phyloP scores from a whole-genome alignment of 805 yeast genomes.

The Lachancea sp. region DNA sequence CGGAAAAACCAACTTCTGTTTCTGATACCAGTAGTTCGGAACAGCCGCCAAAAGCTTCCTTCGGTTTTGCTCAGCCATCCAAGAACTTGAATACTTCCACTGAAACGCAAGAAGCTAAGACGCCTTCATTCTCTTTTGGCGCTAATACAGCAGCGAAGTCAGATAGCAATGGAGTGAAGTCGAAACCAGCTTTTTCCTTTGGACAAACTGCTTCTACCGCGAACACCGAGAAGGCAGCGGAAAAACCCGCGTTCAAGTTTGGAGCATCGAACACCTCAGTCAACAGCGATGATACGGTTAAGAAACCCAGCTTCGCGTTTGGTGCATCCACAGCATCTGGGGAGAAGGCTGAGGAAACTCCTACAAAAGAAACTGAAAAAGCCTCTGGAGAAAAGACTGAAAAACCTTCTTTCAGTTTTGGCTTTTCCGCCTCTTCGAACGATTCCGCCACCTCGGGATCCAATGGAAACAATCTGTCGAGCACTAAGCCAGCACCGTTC shows the following conservation, averaged over 20 bases:
- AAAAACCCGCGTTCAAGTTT: slow-evolving; percentile 19
- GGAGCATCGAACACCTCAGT: not conserved
- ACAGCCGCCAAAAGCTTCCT: slow-evolving; percentile 12
- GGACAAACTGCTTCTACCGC: slow-evolving; percentile 12
- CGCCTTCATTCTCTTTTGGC: slow-evolving; percentile 22
- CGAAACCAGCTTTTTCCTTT: slow-evolving; percentile 25
- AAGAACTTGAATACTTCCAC: not conserved
- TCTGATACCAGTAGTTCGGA: not conserved
- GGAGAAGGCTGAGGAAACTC: slow-evolving; percentile 2
- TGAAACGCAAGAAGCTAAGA: not conserved
- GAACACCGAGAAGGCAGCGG: not conserved
- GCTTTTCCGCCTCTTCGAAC: not conserved
- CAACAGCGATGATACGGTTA: slow-evolving; percentile 5
- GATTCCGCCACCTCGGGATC: no score
- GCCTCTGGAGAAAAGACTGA: not conserved
- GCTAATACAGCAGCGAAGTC: slow-evolving; percentile 3
- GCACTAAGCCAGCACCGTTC: slow-evolving; percentile 4
- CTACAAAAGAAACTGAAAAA: not conserved
- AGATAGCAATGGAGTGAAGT: slow-evolving; percentile 1
- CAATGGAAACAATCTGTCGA: no score
- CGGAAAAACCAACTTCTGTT: not conserved
- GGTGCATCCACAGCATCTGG: slow-evolving; percentile 13
- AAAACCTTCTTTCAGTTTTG: slow-evolving; percentile 20
- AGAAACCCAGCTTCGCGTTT: slow-evolving; percentile 26
- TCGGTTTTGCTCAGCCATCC: slow-evolving; percentile 17